Conservation (phyloP, 1,139 yeast genomes). For the Taiozyma sp. region DNA sequence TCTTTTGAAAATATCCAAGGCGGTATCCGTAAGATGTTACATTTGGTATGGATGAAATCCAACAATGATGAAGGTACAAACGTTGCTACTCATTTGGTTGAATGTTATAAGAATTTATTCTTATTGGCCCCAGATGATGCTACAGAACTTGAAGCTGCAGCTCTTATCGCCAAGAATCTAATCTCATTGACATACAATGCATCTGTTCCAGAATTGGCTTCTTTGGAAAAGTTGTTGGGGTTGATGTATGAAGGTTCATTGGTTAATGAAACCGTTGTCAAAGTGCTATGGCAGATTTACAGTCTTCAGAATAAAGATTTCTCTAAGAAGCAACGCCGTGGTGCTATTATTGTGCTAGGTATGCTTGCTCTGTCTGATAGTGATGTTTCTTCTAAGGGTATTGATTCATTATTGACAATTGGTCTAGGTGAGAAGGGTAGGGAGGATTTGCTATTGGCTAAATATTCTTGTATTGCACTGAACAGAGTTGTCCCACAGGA, state of each 20-base stretch:
- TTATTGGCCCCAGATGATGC: conserved; percentile 67
- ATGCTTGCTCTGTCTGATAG: conserved; percentile 82
- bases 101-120: conserved; percentile 72
- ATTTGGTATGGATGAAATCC: conserved; percentile 93
- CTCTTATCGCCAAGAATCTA: conserved; percentile 72
- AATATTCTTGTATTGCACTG: conserved; percentile 79
- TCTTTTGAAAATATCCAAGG: conserved; percentile 63
- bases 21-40: conserved; percentile 87
- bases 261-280: conserved; percentile 61
- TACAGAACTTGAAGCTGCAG: conserved; percentile 56
- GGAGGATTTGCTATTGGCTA: conserved; percentile 63
- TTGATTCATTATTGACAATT: conserved; percentile 59
- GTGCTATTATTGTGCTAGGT: conserved; percentile 81
- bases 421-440: conserved; percentile 67
- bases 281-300: conserved; percentile 82
- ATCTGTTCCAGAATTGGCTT: conserved; percentile 84
- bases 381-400: conserved; percentile 62
- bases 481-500: conserved; percentile 60
- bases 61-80: conserved; percentile 89
- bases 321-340: conserved; percentile 58
- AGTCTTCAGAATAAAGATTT: conserved; percentile 36
- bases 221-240: conserved; percentile 75
- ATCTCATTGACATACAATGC: conserved; percentile 74
- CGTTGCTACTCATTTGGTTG: conserved; percentile 74
- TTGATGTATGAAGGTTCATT: conserved; percentile 61